phyloP scores from a whole-genome alignment of 805 yeast species.

The Candida bentonensis region DNA sequence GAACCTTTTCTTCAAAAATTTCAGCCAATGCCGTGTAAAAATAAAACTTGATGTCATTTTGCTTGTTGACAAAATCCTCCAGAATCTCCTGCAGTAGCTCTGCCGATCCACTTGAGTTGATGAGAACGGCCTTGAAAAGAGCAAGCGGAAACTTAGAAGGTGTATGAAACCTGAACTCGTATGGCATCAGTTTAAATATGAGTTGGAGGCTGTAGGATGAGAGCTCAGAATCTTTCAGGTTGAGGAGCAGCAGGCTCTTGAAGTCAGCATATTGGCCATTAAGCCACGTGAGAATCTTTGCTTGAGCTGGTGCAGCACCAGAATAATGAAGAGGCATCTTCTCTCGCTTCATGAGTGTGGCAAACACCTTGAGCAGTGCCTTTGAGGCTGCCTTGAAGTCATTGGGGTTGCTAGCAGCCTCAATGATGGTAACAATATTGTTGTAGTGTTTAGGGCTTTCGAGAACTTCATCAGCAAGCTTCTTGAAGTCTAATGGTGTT shows the following conservation, averaged over 20 bases:
- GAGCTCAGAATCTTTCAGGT: slow-evolving; percentile 6
- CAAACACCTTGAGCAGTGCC: slow-evolving; percentile 34
- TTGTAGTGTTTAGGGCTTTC: slow-evolving; percentile 40
- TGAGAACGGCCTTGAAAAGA: slow-evolving; percentile 2
- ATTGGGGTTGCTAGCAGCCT: slow-evolving; percentile 20
- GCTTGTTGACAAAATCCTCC: slow-evolving; percentile 5
- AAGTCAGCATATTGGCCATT: slow-evolving; percentile 41
- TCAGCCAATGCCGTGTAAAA: slow-evolving; percentile 5
- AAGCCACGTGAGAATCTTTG: slow-evolving; percentile 48
- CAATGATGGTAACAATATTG: slow-evolving; percentile 34
- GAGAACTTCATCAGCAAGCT: slow-evolving; percentile 18
- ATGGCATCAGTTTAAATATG: slow-evolving; percentile 28
- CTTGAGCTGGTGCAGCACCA: slow-evolving; percentile 29
- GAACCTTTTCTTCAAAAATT: slow-evolving; percentile 30
- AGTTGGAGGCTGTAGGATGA: slow-evolving; percentile 14
- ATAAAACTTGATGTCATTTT: slow-evolving; percentile 39
- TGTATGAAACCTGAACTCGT: neutral
- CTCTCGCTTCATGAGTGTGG: slow-evolving; percentile 30
- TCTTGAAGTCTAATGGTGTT: slow-evolving; percentile 4
- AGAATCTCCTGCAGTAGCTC: slow-evolving; percentile 10
- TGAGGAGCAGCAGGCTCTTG: slow-evolving; percentile 26
- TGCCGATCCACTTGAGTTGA: neutral
- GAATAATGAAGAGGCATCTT: slow-evolving; percentile 20
- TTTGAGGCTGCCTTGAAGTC: slow-evolving; percentile 15
- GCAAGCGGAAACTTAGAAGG: neutral